Conservation (phyloP, 2,329 filamentous ascomycete genomes). For the Ceratocystiopsis sp. region DNA sequence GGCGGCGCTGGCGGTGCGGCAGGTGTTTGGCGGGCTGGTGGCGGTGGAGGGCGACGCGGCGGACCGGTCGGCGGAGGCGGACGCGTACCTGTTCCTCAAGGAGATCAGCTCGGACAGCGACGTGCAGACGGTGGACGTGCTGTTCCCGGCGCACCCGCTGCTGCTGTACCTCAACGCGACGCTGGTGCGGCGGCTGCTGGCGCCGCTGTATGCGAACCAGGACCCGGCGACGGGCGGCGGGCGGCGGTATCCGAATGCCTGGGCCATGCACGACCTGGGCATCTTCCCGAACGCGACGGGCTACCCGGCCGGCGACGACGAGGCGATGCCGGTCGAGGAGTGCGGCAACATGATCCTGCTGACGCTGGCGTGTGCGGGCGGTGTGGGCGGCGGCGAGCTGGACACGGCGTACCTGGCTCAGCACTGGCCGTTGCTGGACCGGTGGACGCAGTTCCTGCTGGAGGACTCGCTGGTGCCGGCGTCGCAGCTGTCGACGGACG, state of each 20-base stretch:
- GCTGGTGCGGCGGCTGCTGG: slow-evolving; percentile 60
- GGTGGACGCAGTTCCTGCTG: slow-evolving; percentile 59
- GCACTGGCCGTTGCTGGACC: slow-evolving; percentile 52
- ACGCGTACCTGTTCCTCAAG: slow-evolving; percentile 57
- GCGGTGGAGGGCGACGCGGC: slow-evolving; percentile 53
- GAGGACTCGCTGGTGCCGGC: slow-evolving; percentile 51
- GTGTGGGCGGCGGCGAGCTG: slow-evolving; percentile 19
- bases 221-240: slow-evolving; percentile 41
- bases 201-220: slow-evolving; percentile 65
- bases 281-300: slow-evolving; percentile 58
- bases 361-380: slow-evolving; percentile 39
- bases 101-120: slow-evolving; percentile 83
- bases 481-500: slow-evolving; percentile 60
- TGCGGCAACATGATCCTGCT: slow-evolving; percentile 62
- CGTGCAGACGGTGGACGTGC: slow-evolving; percentile 72
- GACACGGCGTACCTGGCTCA: slow-evolving; percentile 26
- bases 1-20: slow-evolving; percentile 62
- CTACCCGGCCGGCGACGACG: slow-evolving; percentile 48
- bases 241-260: slow-evolving; percentile 50
- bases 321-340: slow-evolving; percentile 59
- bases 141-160: slow-evolving; percentile 70
- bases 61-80: slow-evolving; percentile 18
- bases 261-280: slow-evolving; percentile 60
- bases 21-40: slow-evolving; percentile 61
- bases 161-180: slow-evolving; percentile 67